Percentiles rank a stretch among this genome's conserved stretches.
Evolutionary conservation across 192 early-diverging fungal species (phyloP).

Genomic region (Gryganskiella cystojenkinii): DNA sequence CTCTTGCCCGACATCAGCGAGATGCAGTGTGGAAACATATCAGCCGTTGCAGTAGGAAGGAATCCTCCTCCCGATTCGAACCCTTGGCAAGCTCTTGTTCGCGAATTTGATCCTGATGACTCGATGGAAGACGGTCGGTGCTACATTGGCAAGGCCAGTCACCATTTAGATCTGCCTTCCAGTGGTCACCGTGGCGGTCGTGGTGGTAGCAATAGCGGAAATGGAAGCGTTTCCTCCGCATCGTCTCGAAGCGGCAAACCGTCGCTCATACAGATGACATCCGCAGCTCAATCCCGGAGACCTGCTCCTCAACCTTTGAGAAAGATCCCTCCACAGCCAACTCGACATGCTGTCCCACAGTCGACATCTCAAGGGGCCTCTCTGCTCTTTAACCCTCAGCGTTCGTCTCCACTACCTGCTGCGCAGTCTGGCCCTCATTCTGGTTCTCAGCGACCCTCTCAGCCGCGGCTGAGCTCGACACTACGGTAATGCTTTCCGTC

Average conservation of each 20-base stretch:
- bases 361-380: too few relatives aligned
- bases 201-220: neutral
- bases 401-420: neutral
- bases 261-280: too few relatives aligned
- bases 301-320: too few relatives aligned
- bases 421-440: neutral
- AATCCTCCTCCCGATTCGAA: constrained; percentile 8
- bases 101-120: constrained; percentile 11
- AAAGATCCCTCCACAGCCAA: too few relatives aligned
- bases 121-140: constrained; percentile 29
- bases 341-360: too few relatives aligned
- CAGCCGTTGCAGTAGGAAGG: neutral
- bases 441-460: neutral
- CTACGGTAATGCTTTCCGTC: neutral
- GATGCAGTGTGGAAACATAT: too few relatives aligned
- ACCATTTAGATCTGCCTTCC: constrained; percentile 21
- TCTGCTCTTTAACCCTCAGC: too few relatives aligned
- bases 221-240: neutral
- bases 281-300: neutral
- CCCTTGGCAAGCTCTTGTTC: constrained; percentile 18
- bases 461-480: neutral
- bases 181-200: neutral
- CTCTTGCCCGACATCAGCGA: neutral
- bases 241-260: too few relatives aligned
- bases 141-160: constrained; percentile 28